phyloP scores from a whole-genome alignment of 2,329 filamentous ascomycete species.

The Aureobasidium namibiae region DNA sequence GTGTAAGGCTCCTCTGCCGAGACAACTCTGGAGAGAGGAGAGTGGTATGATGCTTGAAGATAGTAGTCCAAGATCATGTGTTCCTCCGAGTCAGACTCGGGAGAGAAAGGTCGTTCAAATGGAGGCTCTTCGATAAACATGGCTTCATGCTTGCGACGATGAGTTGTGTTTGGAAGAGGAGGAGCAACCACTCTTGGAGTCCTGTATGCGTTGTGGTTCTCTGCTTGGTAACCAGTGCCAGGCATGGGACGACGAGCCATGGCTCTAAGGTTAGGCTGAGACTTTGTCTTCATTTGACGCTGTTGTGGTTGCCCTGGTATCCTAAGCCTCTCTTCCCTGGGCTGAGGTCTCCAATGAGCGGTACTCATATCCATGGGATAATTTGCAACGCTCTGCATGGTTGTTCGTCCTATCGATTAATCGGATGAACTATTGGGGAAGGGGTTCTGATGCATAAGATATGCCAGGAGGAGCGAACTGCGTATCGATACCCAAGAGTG shows the following conservation, averaged over 20 bases:
- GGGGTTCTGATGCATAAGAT: constrained; percentile 7
- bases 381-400: constrained; percentile 6
- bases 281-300: constrained; percentile 1
- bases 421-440: constrained; percentile 10
- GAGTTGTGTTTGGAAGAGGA: not conserved
- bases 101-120: constrained; percentile 2
- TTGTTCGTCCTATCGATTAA: constrained; percentile 9
- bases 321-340: constrained; percentile 9
- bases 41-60: not conserved
- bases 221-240: not conserved
- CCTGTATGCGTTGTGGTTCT: not conserved
- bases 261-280: constrained; percentile 4
- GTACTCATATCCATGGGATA: not conserved
- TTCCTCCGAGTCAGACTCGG: constrained; percentile 4
- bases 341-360: not conserved
- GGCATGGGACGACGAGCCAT: not conserved
- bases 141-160: constrained; percentile 4
- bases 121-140: constrained; percentile 4
- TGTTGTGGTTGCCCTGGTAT: constrained; percentile 9
- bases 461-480: constrained; percentile 8
- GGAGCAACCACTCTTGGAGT: not conserved
- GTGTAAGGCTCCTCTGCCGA: not conserved
- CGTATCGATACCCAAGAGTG: not conserved
- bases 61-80: constrained; percentile 13
- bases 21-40: not conserved